Conservation (phyloP, 1,284 basidiomycete species). For the Ceratobasidium sp. region DNA sequence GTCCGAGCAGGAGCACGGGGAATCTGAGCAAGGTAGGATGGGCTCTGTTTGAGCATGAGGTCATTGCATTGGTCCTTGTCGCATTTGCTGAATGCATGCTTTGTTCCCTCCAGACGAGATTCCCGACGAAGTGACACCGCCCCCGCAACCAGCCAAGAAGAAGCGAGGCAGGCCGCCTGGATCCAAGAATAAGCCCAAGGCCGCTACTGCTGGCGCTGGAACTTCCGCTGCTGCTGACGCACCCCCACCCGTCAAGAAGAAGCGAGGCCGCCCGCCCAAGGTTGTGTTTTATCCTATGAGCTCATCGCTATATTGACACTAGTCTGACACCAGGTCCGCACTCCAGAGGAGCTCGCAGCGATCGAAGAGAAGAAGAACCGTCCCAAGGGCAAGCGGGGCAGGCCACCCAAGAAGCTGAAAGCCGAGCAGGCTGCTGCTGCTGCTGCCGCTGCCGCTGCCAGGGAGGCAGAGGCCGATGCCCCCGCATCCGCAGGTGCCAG, state of each 20-base stretch:
- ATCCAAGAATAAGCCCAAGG: conserved; percentile 45
- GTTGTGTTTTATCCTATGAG: conserved; percentile 8
- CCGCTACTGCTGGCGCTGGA: conserved; percentile 60
- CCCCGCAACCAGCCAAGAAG: conserved; percentile 39
- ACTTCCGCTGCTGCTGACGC: conserved; percentile 55
- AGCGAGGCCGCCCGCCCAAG: conserved; percentile 44
- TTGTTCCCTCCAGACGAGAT: conserved; percentile 32
- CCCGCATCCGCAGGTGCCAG: neutral
- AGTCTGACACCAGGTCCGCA: conserved; percentile 40
- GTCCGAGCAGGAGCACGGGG: conserved; percentile 24
- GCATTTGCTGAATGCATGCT: conserved; percentile 12
- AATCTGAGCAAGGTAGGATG: conserved; percentile 34
- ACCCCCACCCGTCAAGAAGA: conserved; percentile 47
- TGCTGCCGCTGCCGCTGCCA: neutral
- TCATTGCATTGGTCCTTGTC: conserved; percentile 24
- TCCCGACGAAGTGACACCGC: conserved; percentile 26
- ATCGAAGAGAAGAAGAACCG: conserved; percentile 39
- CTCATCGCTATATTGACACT: neutral
- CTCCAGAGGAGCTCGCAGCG: conserved; percentile 42
- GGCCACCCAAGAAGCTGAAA: conserved; percentile 36
- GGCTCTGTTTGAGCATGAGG: neutral
- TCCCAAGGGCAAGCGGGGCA: conserved; percentile 38
- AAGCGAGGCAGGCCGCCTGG: conserved; percentile 43
- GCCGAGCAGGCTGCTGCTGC: conserved; percentile 11
- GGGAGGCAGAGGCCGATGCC: neutral